A percentile compares a stretch with the other conserved stretches of the same genome.
phyloP scores from a whole-genome alignment of 2,329 filamentous ascomycete species.

The Aspergillaceae sp. region DNA sequence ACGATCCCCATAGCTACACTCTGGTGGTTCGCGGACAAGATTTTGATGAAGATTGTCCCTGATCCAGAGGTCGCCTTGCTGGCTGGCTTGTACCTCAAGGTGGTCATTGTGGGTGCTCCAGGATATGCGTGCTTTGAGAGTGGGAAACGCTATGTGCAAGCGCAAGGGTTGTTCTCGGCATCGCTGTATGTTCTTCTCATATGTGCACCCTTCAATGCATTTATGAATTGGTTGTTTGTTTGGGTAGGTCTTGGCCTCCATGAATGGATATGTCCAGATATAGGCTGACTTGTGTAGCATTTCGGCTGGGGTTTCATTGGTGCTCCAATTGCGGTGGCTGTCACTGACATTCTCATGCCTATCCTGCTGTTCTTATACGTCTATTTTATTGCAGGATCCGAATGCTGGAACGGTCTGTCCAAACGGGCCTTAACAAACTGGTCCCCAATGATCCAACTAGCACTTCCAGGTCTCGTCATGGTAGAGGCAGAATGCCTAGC shows the following conservation, averaged over 20 bases:
- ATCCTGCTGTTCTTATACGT: conserved; percentile 67
- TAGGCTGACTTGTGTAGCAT: conserved; percentile 23
- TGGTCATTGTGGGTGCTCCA: conserved; percentile 62
- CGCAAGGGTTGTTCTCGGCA: conserved; percentile 75
- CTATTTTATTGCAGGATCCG: conserved; percentile 58
- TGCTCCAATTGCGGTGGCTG: conserved; percentile 66
- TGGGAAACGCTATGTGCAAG: conserved; percentile 79
- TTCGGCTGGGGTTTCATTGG: conserved; percentile 64
- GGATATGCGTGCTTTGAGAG: conserved; percentile 69
- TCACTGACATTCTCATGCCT: conserved; percentile 68
- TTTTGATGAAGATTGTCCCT: conserved; percentile 60
- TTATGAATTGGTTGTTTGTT: conserved; percentile 61
- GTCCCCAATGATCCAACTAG: conserved; percentile 77
- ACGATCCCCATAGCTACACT: conserved; percentile 63
- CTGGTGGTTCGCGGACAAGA: conserved; percentile 60
- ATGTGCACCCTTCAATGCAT: conserved; percentile 70
- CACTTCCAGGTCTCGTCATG: conserved; percentile 85
- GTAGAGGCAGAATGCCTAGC: conserved; percentile 88
- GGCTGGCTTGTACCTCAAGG: conserved; percentile 64
- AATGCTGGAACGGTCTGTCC: conserved; percentile 78
- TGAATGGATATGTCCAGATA: neutral
- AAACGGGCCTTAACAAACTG: conserved; percentile 62
- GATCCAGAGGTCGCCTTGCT: conserved; percentile 61
- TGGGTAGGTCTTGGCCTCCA: neutral
- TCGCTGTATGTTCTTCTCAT: conserved; percentile 76